Evolutionary conservation across 768 basidiomycete genomes (phyloP).

Genomic region (Lactarius indigo): DNA sequence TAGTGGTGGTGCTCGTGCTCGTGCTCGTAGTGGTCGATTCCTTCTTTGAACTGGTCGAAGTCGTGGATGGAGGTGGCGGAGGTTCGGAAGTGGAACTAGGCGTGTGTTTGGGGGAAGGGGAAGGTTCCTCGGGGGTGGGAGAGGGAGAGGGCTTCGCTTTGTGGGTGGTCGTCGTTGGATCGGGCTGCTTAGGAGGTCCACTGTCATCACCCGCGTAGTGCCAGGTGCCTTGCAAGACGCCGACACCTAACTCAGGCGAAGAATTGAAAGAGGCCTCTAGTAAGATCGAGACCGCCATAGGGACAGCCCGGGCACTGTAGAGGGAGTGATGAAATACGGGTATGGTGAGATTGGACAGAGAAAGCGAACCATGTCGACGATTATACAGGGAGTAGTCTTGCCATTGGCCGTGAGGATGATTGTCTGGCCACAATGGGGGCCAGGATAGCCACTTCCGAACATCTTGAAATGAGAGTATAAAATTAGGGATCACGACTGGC

Average conservation of each 20-base stretch:
- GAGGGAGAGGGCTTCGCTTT: not conserved
- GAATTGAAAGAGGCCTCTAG: conserved; percentile 41
- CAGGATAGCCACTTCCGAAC: conserved; percentile 59
- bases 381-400: conserved; percentile 51
- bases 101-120: not conserved
- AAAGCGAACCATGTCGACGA: conserved; percentile 57
- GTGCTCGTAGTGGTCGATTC: not conserved
- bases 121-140: not conserved
- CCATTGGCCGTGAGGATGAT: conserved; percentile 64
- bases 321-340: not conserved
- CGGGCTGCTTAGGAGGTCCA: not conserved
- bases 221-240: conserved; percentile 43
- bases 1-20: not conserved
- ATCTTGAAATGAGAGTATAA: conserved; percentile 32
- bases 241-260: conserved; percentile 36
- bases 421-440: conserved; percentile 55
- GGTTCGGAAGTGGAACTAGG: not conserved
- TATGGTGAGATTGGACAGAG: not conserved
- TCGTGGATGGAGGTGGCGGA: conserved; percentile 12
- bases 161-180: not conserved
- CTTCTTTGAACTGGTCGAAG: not conserved
- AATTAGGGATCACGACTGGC: not conserved
- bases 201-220: conserved; percentile 23
- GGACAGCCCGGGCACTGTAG: conserved; percentile 41
- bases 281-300: conserved; percentile 44